Evolutionary conservation across 2,329 filamentous ascomycete species (phyloP), one percentile per base, ranked within the genome.

Genomic region (Rutstroemia sp.): DNA sequence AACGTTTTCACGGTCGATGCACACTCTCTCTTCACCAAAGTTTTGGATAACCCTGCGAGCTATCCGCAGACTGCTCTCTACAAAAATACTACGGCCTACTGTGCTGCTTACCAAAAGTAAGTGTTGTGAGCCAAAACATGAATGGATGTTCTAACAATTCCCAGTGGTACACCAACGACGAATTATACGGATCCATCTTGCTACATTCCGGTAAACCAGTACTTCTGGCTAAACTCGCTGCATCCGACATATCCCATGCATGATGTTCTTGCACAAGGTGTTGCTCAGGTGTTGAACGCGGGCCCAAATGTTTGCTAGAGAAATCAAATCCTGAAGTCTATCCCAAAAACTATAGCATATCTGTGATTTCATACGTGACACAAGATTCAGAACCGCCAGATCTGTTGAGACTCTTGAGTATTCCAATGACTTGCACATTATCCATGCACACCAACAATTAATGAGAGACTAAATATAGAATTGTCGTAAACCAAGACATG

Each of bases 201-300:
- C 65, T 72, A 73, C 1, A 68, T 80, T 46, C 71, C 79, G 0
- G 80, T 84, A 2, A 79, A 85, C 64, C 71, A 85, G 69, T 86
- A 85, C 66, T 78, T 86, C 62, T 86, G 82, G 83, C 71, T 85
- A 30, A 85, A 86, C 62, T 73, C 69, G 41, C 67, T 86, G 61
- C 83, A 86, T 65, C 83, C 83, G n/a, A 86, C 82, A 0, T 82
- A 79, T 65, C 76, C 80, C 0, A 76, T 85, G 53, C 82, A 86
- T 61, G 79, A 84, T 52, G 78, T 78, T 5, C 76, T 83, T 7
- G 83, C 82, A 0, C 70, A 78, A 57, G 67, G 72, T 50, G 70
- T 83, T 44, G 73, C 74, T 2, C 66, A 70, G 53, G 66, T 70
- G 3, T 61, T 79, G 61, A 58, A 58, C 6, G 67, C 62, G 10